Evolutionary conservation across 306 rosid species (phyloP), one percentile per base, ranked within the genome.

Genomic region (Cyclanthera cordifolia): DNA sequence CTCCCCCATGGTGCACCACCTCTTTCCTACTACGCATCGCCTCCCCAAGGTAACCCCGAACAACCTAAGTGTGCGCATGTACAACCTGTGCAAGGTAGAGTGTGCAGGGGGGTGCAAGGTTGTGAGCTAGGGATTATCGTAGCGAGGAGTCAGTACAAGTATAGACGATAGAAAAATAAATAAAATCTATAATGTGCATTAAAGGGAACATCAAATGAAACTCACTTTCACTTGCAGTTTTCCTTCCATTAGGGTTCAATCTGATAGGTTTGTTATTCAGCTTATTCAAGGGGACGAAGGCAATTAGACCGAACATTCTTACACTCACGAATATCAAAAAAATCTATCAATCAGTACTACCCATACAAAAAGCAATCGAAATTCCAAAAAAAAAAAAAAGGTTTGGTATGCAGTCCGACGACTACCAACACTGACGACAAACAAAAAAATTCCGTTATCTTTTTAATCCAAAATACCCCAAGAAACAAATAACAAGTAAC

Each of bases 161-260:
- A 1, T 21, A 57, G 64, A 57, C 64, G 28, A 54, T 24, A 11
- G 24, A 5, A 23, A 12, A 23, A 24, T 2, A 0, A 24, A 24
- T 5, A 34, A 34, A 34, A 34, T 55, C 9, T 55, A 25, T 14
- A 32, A 32, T 59, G 20, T 10, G 27, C 2, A 60, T 11, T 4
- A 17, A 60, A 60, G 27, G 45, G 67, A 60, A 60, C 19, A 19
- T 16, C n/a, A 63, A 63, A 63, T 16, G 9, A 63, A 63, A 63
- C 20, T 63, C 28, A 14, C 5, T 19, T 37, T 39, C 32, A 14
- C 5, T 19, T 37, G 19, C 32, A 19, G 32, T 6, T 20, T 39
- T 63, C 19, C 51, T 63, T 5, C 23, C 12, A 63, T 63, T 19
- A 20, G 30, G 11, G 43, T 37, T 7, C 11, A 37, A 37, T 37